Conservation (phyloP, 2,329 filamentous ascomycete species). For the Trichoderma sp. region DNA sequence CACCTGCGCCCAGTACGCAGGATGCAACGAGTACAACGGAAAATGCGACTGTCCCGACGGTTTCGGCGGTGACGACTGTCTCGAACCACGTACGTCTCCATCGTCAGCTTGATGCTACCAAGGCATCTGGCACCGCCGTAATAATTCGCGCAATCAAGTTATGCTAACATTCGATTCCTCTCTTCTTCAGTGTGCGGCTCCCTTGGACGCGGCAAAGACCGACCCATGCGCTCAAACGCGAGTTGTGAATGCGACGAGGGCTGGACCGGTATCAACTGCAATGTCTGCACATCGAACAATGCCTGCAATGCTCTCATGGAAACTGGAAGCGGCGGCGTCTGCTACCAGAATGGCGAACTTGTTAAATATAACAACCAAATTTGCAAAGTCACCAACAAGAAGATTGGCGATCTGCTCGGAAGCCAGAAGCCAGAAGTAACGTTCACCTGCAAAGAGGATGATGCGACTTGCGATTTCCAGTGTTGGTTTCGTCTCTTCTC, state of each 20-base stretch:
- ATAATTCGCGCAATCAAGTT: not conserved
- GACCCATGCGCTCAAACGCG: conserved; percentile 70
- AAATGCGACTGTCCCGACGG: conserved; percentile 91
- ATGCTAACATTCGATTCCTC: not conserved
- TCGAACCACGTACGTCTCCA: conserved; percentile 65
- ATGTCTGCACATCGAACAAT: conserved; percentile 81
- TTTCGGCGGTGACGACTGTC: conserved; percentile 92
- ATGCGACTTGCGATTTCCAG: conserved; percentile 87
- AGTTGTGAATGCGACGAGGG: conserved; percentile 86
- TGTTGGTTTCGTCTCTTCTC: conserved; percentile 55
- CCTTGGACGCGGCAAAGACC: conserved; percentile 75
- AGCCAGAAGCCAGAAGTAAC: conserved; percentile 89
- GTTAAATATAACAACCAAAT: conserved; percentile 97
- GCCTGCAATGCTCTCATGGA: conserved; percentile 90
- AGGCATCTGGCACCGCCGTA: not conserved
- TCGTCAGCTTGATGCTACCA: not conserved
- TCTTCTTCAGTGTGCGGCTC: conserved; percentile 74
- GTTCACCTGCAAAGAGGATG: conserved; percentile 80
- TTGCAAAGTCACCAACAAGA: conserved; percentile 94
- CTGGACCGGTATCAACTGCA: conserved; percentile 98
- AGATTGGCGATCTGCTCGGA: conserved; percentile 85
- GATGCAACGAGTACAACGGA: conserved; percentile 86
- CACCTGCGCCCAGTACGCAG: conserved; percentile 84
- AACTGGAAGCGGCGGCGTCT: conserved; percentile 77
- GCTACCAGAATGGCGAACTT: conserved; percentile 87